Conservation (phyloP, 2,329 filamentous ascomycete species). For the Neophaeococcomyces aloes region DNA sequence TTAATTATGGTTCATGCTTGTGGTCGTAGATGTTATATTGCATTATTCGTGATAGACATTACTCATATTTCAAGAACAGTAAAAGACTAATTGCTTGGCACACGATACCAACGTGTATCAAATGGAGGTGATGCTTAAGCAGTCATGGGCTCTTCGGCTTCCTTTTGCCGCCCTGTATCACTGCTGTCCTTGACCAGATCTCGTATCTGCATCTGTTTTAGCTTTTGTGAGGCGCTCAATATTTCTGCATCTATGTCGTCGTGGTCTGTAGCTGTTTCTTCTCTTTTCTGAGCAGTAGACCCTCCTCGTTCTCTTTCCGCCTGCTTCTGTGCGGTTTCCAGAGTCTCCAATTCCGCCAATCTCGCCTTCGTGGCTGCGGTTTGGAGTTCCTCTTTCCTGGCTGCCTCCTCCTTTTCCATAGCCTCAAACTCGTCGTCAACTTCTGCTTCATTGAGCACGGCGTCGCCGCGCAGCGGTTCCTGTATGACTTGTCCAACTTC, state of each 20-base stretch:
- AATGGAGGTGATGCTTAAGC: neutral
- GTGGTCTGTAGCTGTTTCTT: neutral
- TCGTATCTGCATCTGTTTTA: too few species aligned
- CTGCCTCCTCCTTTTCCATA: slow-evolving; percentile 53
- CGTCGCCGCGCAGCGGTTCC: slow-evolving; percentile 42
- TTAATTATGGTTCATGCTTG: too few species aligned
- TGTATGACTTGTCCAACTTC: slow-evolving; percentile 70
- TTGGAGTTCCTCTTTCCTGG: slow-evolving; percentile 40
- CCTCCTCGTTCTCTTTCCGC: slow-evolving; percentile 12
- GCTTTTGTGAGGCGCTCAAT: too few species aligned
- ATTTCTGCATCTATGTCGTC: too few species aligned
- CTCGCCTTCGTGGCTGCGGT: slow-evolving; percentile 39
- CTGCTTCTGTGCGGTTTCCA: slow-evolving; percentile 33
- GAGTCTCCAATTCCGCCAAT: slow-evolving; percentile 39
- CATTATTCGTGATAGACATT: too few species aligned
- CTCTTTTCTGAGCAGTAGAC: neutral
- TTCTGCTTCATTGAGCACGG: slow-evolving; percentile 65
- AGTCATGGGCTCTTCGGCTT: neutral
- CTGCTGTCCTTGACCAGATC: neutral
- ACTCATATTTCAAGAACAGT: too few species aligned
- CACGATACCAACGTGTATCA: too few species aligned
- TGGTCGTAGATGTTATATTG: too few species aligned
- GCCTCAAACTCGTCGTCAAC: slow-evolving; percentile 79
- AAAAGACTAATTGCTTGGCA: too few species aligned
- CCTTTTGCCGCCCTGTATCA: slow-evolving; percentile 2